Base-by-base conservation (phyloP, 116 monocot species). In the Phalaenopsis hybrid region DNA sequence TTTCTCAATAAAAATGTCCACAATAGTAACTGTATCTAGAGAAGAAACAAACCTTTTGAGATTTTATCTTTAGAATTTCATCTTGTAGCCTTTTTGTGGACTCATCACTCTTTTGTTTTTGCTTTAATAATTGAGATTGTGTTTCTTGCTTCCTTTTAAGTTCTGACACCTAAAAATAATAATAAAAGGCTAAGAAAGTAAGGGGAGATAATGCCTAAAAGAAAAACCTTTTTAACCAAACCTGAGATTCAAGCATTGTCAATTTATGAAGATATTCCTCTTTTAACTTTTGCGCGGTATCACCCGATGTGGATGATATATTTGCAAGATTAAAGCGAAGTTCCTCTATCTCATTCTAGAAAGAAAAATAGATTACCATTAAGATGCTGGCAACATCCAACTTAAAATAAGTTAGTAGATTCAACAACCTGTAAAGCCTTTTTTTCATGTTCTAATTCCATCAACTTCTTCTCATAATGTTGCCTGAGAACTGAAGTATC, bases 141-240 rank as follows among this genome's bases (percentile, higher is more conserved):
- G 95, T 86, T 46, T 98, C 98, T 76, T 98, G 98, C 80, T 98
- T 98, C 81, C 87, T 98, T 77, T 98, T 98, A 80, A 98, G 82
- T 45, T 94, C 95, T 11, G 92, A 84, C 4, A 98, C 98, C 98
- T 98, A 21, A 15, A 82, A 44, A 59, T 5, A 74, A 37, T 37
- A 10, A 28, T 6, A 33, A 78, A 73, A 21, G 6, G 17, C 57
- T 10, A 0, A 31, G 51, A 15, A 34, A 52, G 4, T 23, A 72
- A 28, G 33, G 55, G 44, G 6, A 16, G 46, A 81, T 48, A 34
- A 73, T 72, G 67, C 50, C 21, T 68, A 33, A 8, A 48, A 48
- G 8, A 52, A 46, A 59, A 20, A 11, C 37, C 31, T 2, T 74
- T 12, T 23, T 34, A 12, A n/a, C 55, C 55, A 81, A 18, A 98